Base-by-base conservation (phyloP, 257 asterid genomes). In the Solanum chilense region DNA sequence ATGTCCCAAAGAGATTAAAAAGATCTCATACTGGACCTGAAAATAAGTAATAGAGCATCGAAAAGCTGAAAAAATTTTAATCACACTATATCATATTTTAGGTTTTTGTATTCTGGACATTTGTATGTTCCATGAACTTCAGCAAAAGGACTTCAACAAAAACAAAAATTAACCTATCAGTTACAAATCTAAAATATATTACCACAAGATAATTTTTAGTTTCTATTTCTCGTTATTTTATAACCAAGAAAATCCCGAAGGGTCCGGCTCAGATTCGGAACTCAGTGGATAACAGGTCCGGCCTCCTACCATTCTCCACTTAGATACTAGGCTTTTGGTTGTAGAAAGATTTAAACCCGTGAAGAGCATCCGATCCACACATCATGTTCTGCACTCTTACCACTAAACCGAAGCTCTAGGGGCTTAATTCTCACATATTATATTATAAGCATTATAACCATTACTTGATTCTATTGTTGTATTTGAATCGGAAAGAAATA, bases 1-100 rank as follows among this genome's bases (percentile, higher is more conserved):
- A 66, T 84, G 87, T 88, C 84, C 90, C 91, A 88, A 86, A 86
- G 27, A n/a, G 82, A 87, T 75, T 73, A 44, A 14, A 23, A 74
- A 80, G 42, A 47, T 16, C 23, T 80, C 44, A 78, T 47, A 47
- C 85, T 29, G 27, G 68, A 29, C 68, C 68, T 9, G 64, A 29
- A 80, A 80, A 80, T 44, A 29, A 29, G 85, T 45, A 29, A 47
- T 47, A 47, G 29, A 80, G 66, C 68, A 80, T 47, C 85, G 44
- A 80, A 47, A 47, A 47, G 3, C 66, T 45, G 42, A 80, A 9
- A 78, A 47, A 76, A 78, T 5, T 78, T 27, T 27, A 78, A 45
- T 44, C 83, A n/a, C 20, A 77, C n/a, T 25, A 45, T 9, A 25
- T 78, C 41, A 14, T 47, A 27, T 78, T 78, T 25, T 15, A 78